Evolutionary conservation across 169 alveolate genomes (phyloP), one percentile per base, ranked within the genome.

Genomic region (Theileria orientalis): DNA sequence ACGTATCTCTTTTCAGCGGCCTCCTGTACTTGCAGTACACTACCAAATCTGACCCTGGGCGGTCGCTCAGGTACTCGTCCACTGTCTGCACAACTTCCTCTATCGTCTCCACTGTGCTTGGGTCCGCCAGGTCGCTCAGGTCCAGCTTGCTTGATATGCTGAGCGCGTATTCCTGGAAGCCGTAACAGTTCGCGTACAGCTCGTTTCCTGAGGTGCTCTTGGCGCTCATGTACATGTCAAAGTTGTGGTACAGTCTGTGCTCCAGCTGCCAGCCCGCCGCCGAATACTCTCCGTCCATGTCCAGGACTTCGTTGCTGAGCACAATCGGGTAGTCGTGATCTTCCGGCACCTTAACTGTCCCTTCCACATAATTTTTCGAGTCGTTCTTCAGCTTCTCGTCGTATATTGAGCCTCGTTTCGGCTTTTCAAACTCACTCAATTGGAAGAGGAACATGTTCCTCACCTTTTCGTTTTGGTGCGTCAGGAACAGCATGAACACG

Each of bases 241-340:
- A 64, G 2, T n/a, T 67, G 21, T 66, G 3, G 52, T 76, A 46
- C 8, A 76, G 23, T 49, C 14, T 64, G 40, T 57, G 49, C 29
- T 76, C 85, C 16, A 19, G 29, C 27, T 51, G 30, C 86, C 86
- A 77, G 25, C 69, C 69, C 25, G 49, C 59, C 0, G 82, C 19
- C 14, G 80, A 76, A 56, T 66, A 76, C 25, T 54, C 68, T 25
- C 82, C 82, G 21, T 77, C 79, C 1, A 77, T 52, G n/a, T 77
- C 86, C 25, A 77, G 5, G 19, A 77, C 54, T 27, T 77, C 82
- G 19, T 77, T 74, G 40, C 86, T 62, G 3, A 70, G 63, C 42
- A 69, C 9, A 30, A 67, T 46, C n/a, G 80, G 68, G n/a, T 71
- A 60, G 3, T 16, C 9, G 14, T 0, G 14, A 0, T 63, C 74